Conservation (phyloP, 176 grass and related monocot genomes). For the Eleusine coracana region DNA sequence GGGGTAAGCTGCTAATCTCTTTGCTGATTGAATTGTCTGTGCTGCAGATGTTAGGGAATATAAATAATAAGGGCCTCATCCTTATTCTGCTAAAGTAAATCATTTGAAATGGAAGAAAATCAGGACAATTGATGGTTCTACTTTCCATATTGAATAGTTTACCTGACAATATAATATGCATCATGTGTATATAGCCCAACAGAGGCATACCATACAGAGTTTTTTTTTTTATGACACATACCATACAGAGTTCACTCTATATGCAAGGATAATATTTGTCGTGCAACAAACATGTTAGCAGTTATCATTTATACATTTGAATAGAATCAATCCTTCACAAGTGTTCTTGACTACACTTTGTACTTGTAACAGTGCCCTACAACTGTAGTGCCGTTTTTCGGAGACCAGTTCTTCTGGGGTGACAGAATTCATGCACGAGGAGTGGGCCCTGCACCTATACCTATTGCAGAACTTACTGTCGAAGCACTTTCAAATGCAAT, state of each 20-base stretch:
- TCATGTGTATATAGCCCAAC: constrained; percentile 8
- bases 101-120: constrained; percentile 22
- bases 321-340: neutral
- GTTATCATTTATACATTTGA: constrained; percentile 1
- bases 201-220: neutral
- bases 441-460: constrained; percentile 82
- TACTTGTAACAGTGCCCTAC: constrained; percentile 79
- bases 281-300: neutral
- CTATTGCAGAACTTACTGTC: constrained; percentile 75
- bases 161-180: constrained; percentile 24
- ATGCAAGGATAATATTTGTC: constrained; percentile 15
- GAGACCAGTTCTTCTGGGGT: constrained; percentile 97
- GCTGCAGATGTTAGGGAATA: neutral
- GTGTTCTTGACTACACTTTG: constrained; percentile 24
- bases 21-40: neutral
- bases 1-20: constrained; percentile 69
- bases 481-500: constrained; percentile 79
- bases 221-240: no score
- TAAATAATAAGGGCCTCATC: neutral
- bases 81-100: constrained; percentile 24
- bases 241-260: neutral
- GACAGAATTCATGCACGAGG: constrained; percentile 79
- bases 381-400: constrained; percentile 87
- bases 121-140: neutral
- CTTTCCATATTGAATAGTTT: neutral